Evolutionary conservation across 2,329 filamentous ascomycete species (phyloP), one percentile per base, ranked within the genome.

Genomic region (Aspergillus ibericus): DNA sequence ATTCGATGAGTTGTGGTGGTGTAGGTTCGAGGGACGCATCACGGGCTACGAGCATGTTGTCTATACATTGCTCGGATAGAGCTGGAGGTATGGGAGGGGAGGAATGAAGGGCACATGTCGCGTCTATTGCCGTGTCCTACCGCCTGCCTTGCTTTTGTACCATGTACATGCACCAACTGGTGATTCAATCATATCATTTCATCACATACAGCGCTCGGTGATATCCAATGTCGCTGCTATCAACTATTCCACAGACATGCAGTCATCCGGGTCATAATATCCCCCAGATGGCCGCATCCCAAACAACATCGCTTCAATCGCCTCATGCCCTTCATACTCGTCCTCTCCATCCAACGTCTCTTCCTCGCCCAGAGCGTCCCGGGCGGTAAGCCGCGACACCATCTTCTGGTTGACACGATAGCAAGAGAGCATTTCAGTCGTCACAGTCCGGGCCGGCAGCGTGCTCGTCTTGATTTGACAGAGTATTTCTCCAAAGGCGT

Each of bases 341-440:
- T 66, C 63, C 10, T 47, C 59, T 4, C 59, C 60, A 3, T 53
- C 58, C 6, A 53, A 53, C 15, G 52, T 57, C 4, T 53, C 54
- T 42, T 61, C 61, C 12, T 67, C 63, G 9, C 38, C 66, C 0
- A 53, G 53, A 0, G 59, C 52, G n/a, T 70, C 66, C 20, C 58
- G 62, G 1, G 66, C 66, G 0, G 65, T 65, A 10, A 75, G 59
- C 20, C 66, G 68, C 5, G 66, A 57, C 10, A 72, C 66, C 46
- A 62, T 63, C 59, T 70, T 74, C 58, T 67, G 68, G 51, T 70
- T 74, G 13, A 74, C 64, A n/a, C 66, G 67, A 46, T 71, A 73
- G 55, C 66, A 70, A 12, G 68, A 63, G 6, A 74, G 51, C 3
- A 73, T 60, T 6, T 69, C 66, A 52, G 71, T 65, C 2, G 62